A percentile compares a stretch with the other conserved stretches of the same genome.
These are phyloP conservation scores for Neoboletus brunneissimus DNA, from an alignment of 768 basidiomycete species.

Conservation along the genomic window DNA sequence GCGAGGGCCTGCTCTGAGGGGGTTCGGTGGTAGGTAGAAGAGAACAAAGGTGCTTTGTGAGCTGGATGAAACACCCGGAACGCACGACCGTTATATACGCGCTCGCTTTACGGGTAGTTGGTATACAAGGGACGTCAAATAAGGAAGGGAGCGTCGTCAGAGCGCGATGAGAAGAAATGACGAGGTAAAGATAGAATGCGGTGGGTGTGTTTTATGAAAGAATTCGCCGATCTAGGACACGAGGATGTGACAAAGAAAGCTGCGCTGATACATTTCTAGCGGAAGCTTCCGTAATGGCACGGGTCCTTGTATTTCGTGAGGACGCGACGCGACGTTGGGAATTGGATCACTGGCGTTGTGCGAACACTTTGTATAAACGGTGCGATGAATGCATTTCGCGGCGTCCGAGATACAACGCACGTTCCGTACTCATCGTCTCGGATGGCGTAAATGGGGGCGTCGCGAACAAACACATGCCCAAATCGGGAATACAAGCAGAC, in stretches of 20 bases:
- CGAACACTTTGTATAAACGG: not conserved
- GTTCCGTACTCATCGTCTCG: not conserved
- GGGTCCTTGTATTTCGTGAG: conserved; percentile 13
- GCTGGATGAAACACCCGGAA: not conserved
- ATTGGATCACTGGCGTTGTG: not conserved
- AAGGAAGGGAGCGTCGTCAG: not conserved
- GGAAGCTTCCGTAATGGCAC: not conserved
- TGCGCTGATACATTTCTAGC: not conserved
- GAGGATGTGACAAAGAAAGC: not conserved
- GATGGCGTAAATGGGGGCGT: too few relatives aligned
- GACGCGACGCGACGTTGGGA: not conserved
- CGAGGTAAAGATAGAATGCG: not conserved
- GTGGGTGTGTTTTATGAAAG: not conserved
- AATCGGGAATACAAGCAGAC: conserved; percentile 31
- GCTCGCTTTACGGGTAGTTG: too few relatives aligned
- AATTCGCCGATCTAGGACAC: not conserved
- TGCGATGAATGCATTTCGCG: not conserved
- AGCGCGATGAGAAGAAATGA: not conserved
- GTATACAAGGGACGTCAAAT: conserved; percentile 20
- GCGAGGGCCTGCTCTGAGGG: conserved; percentile 15
- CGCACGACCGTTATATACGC: conserved; percentile 10
- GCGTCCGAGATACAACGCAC: conserved; percentile 6
- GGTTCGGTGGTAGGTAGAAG: too few relatives aligned
- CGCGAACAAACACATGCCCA: conserved; percentile 24
- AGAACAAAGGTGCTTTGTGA: not conserved